A percentile compares a stretch with the other conserved stretches of the same genome.
phyloP scores from a whole-genome alignment of 257 asterid genomes.

The Thymus mandschuricus region DNA sequence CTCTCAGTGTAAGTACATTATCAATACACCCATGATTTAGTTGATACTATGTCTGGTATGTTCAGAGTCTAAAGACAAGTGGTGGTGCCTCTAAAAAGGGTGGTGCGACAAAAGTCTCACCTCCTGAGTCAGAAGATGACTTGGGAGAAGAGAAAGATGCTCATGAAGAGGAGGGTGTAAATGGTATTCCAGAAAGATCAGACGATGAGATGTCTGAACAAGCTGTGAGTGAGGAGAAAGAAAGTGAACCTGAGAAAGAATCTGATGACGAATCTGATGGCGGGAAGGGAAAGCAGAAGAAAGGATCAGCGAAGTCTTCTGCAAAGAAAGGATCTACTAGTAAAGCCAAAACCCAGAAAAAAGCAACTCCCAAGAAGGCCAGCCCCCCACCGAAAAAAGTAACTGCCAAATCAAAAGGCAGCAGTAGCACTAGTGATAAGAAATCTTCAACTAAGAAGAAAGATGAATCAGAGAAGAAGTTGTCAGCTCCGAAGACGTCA shows the following conservation, averaged over 20 bases:
- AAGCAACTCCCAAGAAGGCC: constrained; percentile 43
- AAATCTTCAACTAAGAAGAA: constrained; percentile 48
- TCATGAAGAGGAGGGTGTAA: constrained; percentile 49
- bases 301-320: constrained; percentile 47
- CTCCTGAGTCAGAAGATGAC: constrained; percentile 65
- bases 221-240: constrained; percentile 64
- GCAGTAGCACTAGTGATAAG: constrained; percentile 46
- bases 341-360: constrained; percentile 57
- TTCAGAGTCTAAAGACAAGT: constrained; percentile 54
- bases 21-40: neutral
- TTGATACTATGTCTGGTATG: constrained; percentile 21
- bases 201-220: constrained; percentile 78
- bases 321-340: constrained; percentile 50
- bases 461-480: constrained; percentile 28
- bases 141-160: constrained; percentile 51
- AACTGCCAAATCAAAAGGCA: constrained; percentile 51
- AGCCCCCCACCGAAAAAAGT: constrained; percentile 57
- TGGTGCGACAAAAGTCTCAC: constrained; percentile 44
- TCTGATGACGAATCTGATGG: constrained; percentile 51
- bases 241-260: constrained; percentile 54
- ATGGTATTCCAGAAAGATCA: constrained; percentile 58
- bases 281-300: constrained; percentile 50
- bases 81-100: constrained; percentile 50
- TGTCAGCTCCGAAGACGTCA: constrained; percentile 32
- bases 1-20: neutral